These are phyloP conservation scores for Arachis hypogaea DNA, from an alignment of 306 rosid species.

Conservation along the genomic window DNA sequence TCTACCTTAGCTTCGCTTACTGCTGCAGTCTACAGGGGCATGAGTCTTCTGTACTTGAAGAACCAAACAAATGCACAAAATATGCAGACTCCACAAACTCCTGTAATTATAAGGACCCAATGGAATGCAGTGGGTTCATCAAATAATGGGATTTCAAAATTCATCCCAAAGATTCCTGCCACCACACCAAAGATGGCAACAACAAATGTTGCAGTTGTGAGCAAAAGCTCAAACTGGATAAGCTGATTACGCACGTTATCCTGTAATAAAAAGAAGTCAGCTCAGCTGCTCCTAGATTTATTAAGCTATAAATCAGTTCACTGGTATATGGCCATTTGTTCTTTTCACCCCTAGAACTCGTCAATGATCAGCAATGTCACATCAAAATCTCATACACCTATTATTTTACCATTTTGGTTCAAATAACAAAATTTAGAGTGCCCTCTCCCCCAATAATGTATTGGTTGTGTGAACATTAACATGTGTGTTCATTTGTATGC, in stretches of 20 bases:
- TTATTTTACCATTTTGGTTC: background rate
- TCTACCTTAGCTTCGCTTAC: constrained; percentile 8
- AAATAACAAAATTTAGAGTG: constrained; percentile 8
- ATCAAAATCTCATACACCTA: constrained; percentile 8
- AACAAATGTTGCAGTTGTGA: constrained; percentile 95
- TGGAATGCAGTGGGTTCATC: constrained; percentile 69
- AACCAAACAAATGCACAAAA: constrained; percentile 90
- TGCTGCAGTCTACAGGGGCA: constrained; percentile 69
- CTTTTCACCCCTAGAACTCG: background rate
- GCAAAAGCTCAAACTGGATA: constrained; percentile 93
- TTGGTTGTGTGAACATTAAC: constrained; percentile 18
- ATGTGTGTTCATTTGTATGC: constrained; percentile 21
- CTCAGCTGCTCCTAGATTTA: background rate
- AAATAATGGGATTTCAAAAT: constrained; percentile 70
- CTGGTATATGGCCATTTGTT: background rate
- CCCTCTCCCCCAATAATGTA: constrained; percentile 2
- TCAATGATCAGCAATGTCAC: background rate
- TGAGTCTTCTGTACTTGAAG: constrained; percentile 94
- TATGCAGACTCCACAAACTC: constrained; percentile 68
- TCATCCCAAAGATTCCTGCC: constrained; percentile 97
- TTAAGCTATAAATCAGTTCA: constrained; percentile 18
- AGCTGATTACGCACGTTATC: constrained; percentile 98
- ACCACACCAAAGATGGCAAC: constrained; percentile 98
- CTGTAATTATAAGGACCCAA: constrained; percentile 88
- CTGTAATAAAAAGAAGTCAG: constrained; percentile 48